A percentile compares a stretch with the other conserved stretches of the same genome.
phyloP scores from a whole-genome alignment of 140 eudicot genomes.

The Stevia rebaudiana region DNA sequence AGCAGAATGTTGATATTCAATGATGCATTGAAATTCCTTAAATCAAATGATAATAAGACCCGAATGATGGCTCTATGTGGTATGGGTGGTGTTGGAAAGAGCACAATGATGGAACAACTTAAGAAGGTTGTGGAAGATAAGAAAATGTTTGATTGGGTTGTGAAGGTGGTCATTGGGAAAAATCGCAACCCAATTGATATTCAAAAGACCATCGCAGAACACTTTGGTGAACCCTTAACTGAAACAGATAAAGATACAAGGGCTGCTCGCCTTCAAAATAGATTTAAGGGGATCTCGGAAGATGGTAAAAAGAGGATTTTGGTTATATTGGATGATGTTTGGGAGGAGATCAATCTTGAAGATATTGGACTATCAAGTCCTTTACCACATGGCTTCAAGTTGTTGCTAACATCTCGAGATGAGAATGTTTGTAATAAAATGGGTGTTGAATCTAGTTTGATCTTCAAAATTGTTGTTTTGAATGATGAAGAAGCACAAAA shows the following conservation, averaged over 20 bases:
- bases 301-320: not conserved
- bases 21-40: not conserved
- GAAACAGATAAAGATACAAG: not conserved
- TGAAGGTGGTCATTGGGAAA: not conserved
- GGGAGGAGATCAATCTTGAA: not conserved
- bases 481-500: not conserved
- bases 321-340: not conserved
- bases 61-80: not conserved
- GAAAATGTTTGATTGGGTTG: not conserved
- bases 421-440: not conserved
- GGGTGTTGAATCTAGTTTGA: not conserved
- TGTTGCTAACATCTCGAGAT: not conserved
- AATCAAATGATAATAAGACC: not conserved
- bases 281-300: not conserved
- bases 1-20: not conserved
- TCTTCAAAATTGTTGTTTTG: not conserved
- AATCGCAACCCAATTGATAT: not conserved
- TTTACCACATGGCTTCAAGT: not conserved
- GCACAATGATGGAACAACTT: slow-evolving; percentile 4
- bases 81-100: slow-evolving; percentile 13
- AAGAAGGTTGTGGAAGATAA: not conserved
- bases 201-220: not conserved
- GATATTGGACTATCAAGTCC: not conserved
- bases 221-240: not conserved
- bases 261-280: not conserved